Conservation (phyloP, 2,329 filamentous ascomycete genomes). For the Fusarium sp. region DNA sequence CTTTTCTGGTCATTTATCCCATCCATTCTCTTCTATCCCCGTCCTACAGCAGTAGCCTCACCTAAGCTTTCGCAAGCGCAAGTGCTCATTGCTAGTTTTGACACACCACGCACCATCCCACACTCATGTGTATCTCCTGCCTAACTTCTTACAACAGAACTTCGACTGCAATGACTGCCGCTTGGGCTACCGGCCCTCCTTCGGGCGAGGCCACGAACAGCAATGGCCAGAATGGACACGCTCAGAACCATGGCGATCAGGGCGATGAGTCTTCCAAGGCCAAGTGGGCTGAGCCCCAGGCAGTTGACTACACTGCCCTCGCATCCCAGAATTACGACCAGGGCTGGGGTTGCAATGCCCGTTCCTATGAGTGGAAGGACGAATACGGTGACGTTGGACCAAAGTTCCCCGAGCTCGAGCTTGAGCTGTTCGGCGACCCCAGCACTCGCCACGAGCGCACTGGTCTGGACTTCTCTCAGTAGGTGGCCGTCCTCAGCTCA, state of each 20-base stretch:
- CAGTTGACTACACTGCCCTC: slow-evolving; percentile 61
- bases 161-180: slow-evolving; percentile 13
- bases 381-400: slow-evolving; percentile 90
- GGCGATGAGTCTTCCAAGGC: slow-evolving; percentile 51
- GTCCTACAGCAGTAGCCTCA: neutral
- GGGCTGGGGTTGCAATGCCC: slow-evolving; percentile 67
- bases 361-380: slow-evolving; percentile 84
- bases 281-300: slow-evolving; percentile 60
- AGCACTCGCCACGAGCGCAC: slow-evolving; percentile 59
- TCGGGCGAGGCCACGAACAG: neutral
- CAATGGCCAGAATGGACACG: neutral
- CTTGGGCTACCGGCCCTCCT: slow-evolving; percentile 21
- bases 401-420: slow-evolving; percentile 75
- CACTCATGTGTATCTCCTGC: neutral
- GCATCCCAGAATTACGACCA: slow-evolving; percentile 24
- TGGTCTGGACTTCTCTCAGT: slow-evolving; percentile 75
- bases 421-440: slow-evolving; percentile 76
- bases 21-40: neutral
- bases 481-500: slow-evolving; percentile 46
- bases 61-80: neutral
- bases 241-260: neutral
- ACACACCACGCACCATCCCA: neutral
- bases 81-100: neutral
- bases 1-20: neutral
- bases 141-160: slow-evolving; percentile 3